Evolutionary conservation across 1,284 basidiomycete species (phyloP).

Genomic region (Xerocomus amazonicus): DNA sequence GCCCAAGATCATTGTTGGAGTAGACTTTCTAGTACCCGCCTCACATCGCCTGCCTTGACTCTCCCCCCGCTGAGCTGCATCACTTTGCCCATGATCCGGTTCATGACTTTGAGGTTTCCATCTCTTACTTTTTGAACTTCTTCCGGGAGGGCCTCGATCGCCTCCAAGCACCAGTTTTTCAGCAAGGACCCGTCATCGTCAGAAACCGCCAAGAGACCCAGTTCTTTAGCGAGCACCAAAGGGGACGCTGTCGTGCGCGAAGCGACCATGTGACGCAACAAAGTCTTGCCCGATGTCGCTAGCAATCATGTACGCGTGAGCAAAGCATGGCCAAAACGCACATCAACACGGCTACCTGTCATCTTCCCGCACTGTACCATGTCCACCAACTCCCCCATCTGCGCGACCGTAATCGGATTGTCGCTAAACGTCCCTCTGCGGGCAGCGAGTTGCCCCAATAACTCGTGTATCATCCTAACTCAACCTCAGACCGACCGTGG

Average conservation of each 20-base stretch:
- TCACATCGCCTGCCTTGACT: slow-evolving; percentile 63
- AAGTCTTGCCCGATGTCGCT: slow-evolving; percentile 70
- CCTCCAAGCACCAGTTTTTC: slow-evolving; percentile 54
- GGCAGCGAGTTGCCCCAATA: slow-evolving; percentile 72
- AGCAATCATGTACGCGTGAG: slow-evolving; percentile 1
- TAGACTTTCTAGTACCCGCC: slow-evolving; percentile 44
- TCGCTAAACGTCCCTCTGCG: slow-evolving; percentile 58
- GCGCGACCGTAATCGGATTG: slow-evolving; percentile 55
- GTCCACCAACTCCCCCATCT: slow-evolving; percentile 77
- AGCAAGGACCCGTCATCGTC: slow-evolving; percentile 37
- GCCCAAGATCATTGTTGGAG: slow-evolving; percentile 20
- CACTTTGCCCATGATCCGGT: slow-evolving; percentile 84
- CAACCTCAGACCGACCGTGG: neutral
- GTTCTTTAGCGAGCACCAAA: slow-evolving; percentile 44
- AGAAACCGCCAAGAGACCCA: slow-evolving; percentile 41
- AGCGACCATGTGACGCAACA: slow-evolving; percentile 62
- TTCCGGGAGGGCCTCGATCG: slow-evolving; percentile 64
- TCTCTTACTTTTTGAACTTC: slow-evolving; percentile 68
- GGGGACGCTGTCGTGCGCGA: slow-evolving; percentile 40
- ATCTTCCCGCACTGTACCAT: slow-evolving; percentile 65
- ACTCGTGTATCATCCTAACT: slow-evolving; percentile 80
- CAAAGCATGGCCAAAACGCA: neutral
- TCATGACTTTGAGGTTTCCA: slow-evolving; percentile 81
- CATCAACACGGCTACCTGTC: slow-evolving; percentile 37
- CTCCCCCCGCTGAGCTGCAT: slow-evolving; percentile 84